Conservation (phyloP, 306 rosid species). For the Begonia fuchsioides region DNA sequence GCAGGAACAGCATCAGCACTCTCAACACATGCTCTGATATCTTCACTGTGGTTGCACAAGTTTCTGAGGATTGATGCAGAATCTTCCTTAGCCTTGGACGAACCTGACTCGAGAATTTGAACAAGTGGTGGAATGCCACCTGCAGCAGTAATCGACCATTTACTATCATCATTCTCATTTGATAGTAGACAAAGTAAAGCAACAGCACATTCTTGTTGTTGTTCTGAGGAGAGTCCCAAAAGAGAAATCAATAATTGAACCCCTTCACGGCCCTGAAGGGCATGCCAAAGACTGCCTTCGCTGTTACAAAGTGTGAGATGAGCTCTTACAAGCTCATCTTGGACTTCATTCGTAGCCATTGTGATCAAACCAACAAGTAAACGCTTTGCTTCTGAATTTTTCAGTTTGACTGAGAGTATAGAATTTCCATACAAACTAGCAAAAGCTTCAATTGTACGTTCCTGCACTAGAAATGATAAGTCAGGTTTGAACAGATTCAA, state of each 20-base stretch:
- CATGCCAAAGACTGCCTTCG: slow-evolving; percentile 80
- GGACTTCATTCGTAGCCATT: slow-evolving; percentile 85
- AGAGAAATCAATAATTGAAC: slow-evolving; percentile 90
- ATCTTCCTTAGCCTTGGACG: slow-evolving; percentile 96
- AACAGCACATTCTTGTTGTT: slow-evolving; percentile 98
- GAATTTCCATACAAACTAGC: slow-evolving; percentile 91
- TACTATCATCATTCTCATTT: slow-evolving; percentile 88
- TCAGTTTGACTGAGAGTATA: slow-evolving; percentile 52
- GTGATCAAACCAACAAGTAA: slow-evolving; percentile 96
- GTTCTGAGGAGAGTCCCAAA: slow-evolving; percentile 93
- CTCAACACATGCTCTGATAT: slow-evolving; percentile 97
- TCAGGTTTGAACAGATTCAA: slow-evolving; percentile 66
- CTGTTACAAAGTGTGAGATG: slow-evolving; percentile 67
- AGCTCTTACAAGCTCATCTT: slow-evolving; percentile 78
- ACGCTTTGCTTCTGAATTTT: slow-evolving; percentile 75
- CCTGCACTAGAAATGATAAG: slow-evolving; percentile 75
- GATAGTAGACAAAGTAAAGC: slow-evolving; percentile 85
- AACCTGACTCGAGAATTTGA: slow-evolving; percentile 91
- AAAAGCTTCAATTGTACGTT: slow-evolving; percentile 90
- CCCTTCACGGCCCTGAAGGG: slow-evolving; percentile 96
- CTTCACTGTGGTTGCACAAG: slow-evolving; percentile 98
- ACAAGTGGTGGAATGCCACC: slow-evolving; percentile 99
- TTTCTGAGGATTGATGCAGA: slow-evolving; percentile 90
- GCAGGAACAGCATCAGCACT: slow-evolving; percentile 99
- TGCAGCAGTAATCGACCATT: slow-evolving; percentile 98